phyloP scores from a whole-genome alignment of 2,329 filamentous ascomycete species.

The Microdochium nivale region DNA sequence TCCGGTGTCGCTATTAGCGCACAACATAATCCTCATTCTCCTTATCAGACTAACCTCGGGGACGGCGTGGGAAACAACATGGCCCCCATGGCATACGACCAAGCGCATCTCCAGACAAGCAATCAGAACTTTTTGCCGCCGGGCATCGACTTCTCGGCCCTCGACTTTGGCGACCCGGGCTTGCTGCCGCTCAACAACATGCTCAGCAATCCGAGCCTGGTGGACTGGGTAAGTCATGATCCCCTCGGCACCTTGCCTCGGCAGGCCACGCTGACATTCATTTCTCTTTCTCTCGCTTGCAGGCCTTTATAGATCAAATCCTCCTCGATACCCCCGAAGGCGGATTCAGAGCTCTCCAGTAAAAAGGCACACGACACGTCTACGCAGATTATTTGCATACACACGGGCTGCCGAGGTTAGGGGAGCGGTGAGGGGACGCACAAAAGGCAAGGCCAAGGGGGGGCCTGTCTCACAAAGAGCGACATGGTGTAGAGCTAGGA shows the following conservation, averaged over 20 bases:
- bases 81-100: background rate
- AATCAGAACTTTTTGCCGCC: background rate
- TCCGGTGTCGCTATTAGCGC: conserved; percentile 1
- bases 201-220: conserved; percentile 19
- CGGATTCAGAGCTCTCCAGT: conserved; percentile 7
- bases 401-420: too few species aligned
- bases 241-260: too few species aligned
- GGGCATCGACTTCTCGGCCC: conserved; percentile 13
- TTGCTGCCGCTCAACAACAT: conserved; percentile 25
- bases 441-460: too few species aligned
- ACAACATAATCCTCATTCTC: background rate
- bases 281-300: background rate
- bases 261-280: too few species aligned
- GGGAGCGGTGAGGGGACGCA: too few species aligned
- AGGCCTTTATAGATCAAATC: conserved; percentile 15
- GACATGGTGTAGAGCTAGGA: too few species aligned
- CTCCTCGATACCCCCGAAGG: conserved; percentile 16
- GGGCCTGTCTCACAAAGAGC: too few species aligned
- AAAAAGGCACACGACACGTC: background rate
- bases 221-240: conserved; percentile 32
- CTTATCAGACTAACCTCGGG: too few species aligned
- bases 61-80: background rate
- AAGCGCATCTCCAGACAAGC: background rate
- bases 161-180: conserved; percentile 21
- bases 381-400: too few species aligned